Base-by-base conservation (phyloP, 129 eudicot genomes). In the Pseudognaphalium luteoalbum region DNA sequence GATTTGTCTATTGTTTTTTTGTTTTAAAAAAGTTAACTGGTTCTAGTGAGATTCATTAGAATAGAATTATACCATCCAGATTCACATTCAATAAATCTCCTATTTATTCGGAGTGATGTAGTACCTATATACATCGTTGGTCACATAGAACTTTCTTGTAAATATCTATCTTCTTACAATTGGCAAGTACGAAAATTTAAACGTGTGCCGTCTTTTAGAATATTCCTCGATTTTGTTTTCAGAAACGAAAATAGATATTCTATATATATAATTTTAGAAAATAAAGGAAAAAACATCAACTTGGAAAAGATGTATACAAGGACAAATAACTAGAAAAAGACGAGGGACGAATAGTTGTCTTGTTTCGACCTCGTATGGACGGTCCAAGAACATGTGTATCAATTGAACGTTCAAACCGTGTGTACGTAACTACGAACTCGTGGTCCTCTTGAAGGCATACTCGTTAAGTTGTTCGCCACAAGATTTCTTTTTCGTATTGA, bases 401-500 rank as follows among this genome's bases (percentile, higher is more conserved):
- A 12, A 65, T 54, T 37, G 20, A 56, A 29, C 74, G 41, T 80
- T 73, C 70, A 57, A 73, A 80, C 28, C 63, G 68, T 25, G 68
- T 72, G 52, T 72, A 11, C 33, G 21, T 37, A 68, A 4, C 32
- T 33, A 68, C 42, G 37, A 22, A 19, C 4, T 7, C 9, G 68
- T 66, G 83, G 83, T 64, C 78, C 69, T 65, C 21, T 32, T 0
- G 78, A 64, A 65, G 50, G 17, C 19, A 79, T 39, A 72, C 60
- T n/a, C 25, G 30, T 16, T 50, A 22, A 67, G 4, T 50, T 28
- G 29, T 35, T 65, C 44, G 33, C 61, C 29, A 42, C 42, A 47
- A n/a, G 42, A 33, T 66, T 56, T 66, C 63, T 6, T 66, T 56
- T 19, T 57, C 12, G 63, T 25, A 7, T 56, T 20, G 9, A 73